phyloP scores from a whole-genome alignment of 2,329 filamentous ascomycete genomes.

The Cercospora berteroae region DNA sequence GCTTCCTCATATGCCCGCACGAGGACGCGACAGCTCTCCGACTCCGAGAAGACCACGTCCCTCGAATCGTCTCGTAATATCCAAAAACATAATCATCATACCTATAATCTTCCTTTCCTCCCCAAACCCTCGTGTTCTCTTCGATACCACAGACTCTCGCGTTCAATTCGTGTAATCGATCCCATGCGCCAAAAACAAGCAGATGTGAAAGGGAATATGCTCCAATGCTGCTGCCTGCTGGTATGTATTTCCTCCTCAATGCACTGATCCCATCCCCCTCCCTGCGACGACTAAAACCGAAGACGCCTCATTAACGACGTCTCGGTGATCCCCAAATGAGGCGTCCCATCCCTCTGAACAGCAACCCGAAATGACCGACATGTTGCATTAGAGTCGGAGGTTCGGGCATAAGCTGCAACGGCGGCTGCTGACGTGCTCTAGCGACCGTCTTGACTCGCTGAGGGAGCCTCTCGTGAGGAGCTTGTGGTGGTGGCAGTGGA shows the following conservation, averaged over 20 bases:
- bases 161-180: background rate
- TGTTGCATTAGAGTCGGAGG: conserved; percentile 13
- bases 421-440: background rate
- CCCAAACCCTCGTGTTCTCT: background rate
- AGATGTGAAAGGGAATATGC: background rate
- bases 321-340: conserved; percentile 10
- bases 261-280: background rate
- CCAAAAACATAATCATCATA: background rate
- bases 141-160: background rate
- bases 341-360: conserved; percentile 16
- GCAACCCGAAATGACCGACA: conserved; percentile 9
- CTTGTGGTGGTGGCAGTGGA: background rate
- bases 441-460: conserved; percentile 3
- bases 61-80: background rate
- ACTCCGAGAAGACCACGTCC: background rate
- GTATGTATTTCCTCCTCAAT: background rate
- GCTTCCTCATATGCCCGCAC: background rate
- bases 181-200: background rate
- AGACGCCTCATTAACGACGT: background rate
- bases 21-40: background rate
- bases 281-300: background rate
- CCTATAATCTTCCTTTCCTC: background rate
- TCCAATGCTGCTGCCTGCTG: background rate
- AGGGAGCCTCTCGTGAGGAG: background rate
- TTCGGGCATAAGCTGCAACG: conserved; percentile 9